Evolutionary conservation across 139 green algal species (phyloP).

Genomic region (Raphidocelis subcapitata): DNA sequence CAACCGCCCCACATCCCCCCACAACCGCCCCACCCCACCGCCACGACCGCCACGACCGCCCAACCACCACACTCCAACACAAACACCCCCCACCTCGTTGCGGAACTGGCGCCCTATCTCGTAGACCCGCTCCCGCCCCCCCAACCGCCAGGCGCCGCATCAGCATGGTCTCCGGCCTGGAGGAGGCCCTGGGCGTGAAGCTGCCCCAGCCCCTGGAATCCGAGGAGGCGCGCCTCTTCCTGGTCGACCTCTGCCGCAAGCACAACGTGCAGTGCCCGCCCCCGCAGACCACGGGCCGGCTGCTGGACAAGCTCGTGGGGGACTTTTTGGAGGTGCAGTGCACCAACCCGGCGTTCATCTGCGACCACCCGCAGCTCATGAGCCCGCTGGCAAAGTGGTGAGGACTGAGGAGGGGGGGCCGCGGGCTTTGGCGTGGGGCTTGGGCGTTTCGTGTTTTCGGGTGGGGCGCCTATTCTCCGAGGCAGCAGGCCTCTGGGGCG

Average conservation of each 20-base stretch:
- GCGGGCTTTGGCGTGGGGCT: not conserved
- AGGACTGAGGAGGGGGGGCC: not conserved
- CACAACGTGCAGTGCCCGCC: conserved; percentile 81
- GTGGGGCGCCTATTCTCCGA: no score
- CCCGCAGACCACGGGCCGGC: conserved; percentile 86
- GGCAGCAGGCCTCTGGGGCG: no score
- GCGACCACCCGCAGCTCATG: conserved; percentile 99
- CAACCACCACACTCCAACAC: no score
- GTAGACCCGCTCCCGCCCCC: no score
- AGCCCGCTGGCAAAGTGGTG: conserved; percentile 97
- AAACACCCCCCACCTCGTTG: conserved; percentile 68
- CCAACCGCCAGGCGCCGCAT: conserved; percentile 37
- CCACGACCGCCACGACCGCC: no score
- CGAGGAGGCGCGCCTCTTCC: conserved; percentile 62
- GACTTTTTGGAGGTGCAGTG: conserved; percentile 96
- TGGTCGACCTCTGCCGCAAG: conserved; percentile 70
- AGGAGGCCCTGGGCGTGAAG: conserved; percentile 74
- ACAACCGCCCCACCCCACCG: no score
- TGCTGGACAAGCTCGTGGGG: conserved; percentile 99
- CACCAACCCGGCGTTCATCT: conserved; percentile 97
- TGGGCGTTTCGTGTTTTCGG: no score
- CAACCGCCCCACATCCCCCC: no score
- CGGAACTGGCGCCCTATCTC: conserved; percentile 77
- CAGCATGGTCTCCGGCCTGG: conserved; percentile 69
- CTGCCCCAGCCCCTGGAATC: conserved; percentile 66